These are phyloP conservation scores for Eleusine indica DNA, from an alignment of 176 grass and related monocot species.

Conservation along the genomic window DNA sequence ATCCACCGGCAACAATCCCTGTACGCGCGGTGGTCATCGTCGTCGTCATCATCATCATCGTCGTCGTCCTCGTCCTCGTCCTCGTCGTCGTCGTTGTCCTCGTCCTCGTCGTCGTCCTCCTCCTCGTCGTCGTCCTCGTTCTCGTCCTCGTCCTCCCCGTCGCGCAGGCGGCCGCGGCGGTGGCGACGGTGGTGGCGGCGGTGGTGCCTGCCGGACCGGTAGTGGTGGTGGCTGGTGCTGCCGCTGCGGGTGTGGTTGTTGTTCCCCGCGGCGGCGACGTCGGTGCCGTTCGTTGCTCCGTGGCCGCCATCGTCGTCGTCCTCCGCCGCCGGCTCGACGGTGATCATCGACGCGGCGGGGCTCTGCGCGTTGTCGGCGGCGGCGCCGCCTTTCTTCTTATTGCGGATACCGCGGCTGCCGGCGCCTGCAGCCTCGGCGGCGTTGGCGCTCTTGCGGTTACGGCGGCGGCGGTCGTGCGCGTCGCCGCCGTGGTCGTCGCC, in stretches of 20 bases:
- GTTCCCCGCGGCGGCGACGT: neutral
- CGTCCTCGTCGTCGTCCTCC: neutral
- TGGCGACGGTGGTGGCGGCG: neutral
- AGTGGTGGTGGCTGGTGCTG: neutral
- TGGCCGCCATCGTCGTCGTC: neutral
- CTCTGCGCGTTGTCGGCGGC: neutral
- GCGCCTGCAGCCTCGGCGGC: neutral
- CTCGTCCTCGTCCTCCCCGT: neutral
- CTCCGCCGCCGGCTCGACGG: constrained; percentile 12
- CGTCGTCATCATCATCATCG: constrained; percentile 23
- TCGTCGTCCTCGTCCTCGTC: rapidly evolving
- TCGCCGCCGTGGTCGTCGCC: neutral
- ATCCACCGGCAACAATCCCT: constrained; percentile 86
- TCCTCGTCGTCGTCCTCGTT: neutral
- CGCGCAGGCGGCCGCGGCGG: constrained; percentile 10
- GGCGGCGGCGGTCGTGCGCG: neutral
- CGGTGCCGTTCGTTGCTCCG: constrained; percentile 1
- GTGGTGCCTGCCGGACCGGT: neutral
- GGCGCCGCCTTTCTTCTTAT: neutral
- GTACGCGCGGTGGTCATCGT: constrained; percentile 53
- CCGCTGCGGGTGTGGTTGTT: neutral
- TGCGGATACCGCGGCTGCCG: neutral
- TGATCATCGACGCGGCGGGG: constrained; percentile 28
- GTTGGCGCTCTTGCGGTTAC: neutral
- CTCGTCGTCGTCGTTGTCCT: rapidly evolving